Evolutionary conservation across 176 grass and related monocot genomes (phyloP), one percentile per base, ranked within the genome.

Genomic region (Avena atlantica): DNA sequence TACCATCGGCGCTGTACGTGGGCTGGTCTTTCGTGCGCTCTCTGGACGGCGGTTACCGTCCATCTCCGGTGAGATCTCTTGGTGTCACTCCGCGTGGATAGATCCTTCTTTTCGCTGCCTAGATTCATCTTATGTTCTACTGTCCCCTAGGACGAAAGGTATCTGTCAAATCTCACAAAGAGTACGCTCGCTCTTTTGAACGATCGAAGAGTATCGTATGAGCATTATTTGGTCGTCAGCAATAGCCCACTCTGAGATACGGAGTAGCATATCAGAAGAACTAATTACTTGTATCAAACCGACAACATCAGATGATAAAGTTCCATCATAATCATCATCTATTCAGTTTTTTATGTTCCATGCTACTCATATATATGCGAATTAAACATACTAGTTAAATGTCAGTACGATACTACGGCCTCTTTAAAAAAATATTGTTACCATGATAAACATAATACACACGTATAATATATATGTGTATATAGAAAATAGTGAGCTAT

Each of bases 41-140:
- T 21, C 84, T 63, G 47, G 67, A 60, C 63, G 20, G 74, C 16
- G 23, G 49, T 16, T 11, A 31, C 81, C 31, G 21, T 24, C 25
- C 51, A 21, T 21, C 81, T 44, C 85, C 61, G 74, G 84, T 86
- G 76, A 89, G 79, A 74, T 93, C 83, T 80, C 86, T 83, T 27
- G 20, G 29, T 67, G 29, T 31, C 4, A 2, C 25, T 34, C 27
- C 2, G 64, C 64, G 13, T 67, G 27, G 27, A 29, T 67, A 67
- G 64, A 67, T 36, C 64, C 2, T 34, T 67, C 8, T 34, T 36
- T 31, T 66, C 13, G 0, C 16, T 79, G 14, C 25, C 53, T 25
- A 44, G 65, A 45, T n/a, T 40, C 44, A 68, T 36, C 56, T 19
- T 3, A 19, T 11, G 34, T 16, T 64, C 78, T 65, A 48, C 27